phyloP scores from a whole-genome alignment of 2,329 filamentous ascomycete species.

The Coniochaeta sp. region DNA sequence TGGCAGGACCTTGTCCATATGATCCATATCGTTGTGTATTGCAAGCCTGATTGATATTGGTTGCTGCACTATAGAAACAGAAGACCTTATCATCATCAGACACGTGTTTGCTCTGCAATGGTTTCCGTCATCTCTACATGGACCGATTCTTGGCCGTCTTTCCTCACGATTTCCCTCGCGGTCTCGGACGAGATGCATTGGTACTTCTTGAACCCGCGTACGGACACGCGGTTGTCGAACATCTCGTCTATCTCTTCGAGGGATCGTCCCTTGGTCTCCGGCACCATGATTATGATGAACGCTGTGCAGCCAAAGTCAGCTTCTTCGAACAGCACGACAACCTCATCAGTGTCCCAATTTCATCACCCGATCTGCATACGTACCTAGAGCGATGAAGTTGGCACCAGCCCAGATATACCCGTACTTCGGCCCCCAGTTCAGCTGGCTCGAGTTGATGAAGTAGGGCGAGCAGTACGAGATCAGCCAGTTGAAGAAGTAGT shows the following conservation, averaged over 20 bases:
- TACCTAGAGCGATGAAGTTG: background rate
- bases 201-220: background rate
- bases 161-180: background rate
- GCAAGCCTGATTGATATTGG: no score
- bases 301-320: background rate
- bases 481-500: slow-evolving; percentile 49
- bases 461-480: slow-evolving; percentile 52
- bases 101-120: background rate
- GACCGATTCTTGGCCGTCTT: background rate
- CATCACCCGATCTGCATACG: background rate
- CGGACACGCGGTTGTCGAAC: background rate
- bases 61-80: no score
- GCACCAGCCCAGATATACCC: slow-evolving; percentile 44
- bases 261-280: background rate
- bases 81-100: background rate
- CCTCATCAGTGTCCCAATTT: no score
- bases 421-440: slow-evolving; percentile 52
- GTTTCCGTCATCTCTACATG: background rate
- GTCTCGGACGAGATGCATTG: background rate
- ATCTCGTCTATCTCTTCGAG: slow-evolving; percentile 3
- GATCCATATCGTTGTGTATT: no score
- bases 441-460: slow-evolving; percentile 46
- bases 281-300: slow-evolving; percentile 2
- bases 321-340: background rate
- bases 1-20: no score